Conservation (phyloP, 1,139 yeast genomes). For the Sugiyamaella castrensis region DNA sequence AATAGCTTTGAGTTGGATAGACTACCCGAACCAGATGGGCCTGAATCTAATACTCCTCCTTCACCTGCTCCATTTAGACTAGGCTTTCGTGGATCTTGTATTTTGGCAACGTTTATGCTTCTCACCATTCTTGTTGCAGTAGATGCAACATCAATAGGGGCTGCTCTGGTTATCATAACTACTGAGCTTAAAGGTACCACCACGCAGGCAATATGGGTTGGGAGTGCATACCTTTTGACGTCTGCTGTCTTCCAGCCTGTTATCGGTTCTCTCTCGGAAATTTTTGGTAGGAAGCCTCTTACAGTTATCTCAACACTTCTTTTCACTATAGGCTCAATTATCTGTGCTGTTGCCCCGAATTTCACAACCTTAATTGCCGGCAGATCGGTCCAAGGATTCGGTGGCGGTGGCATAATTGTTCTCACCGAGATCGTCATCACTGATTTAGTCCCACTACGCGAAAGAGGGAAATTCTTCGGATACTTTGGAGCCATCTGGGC, state of each 20-base stretch:
- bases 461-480: slow-evolving; percentile 43
- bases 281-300: slow-evolving; percentile 29
- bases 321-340: slow-evolving; percentile 43
- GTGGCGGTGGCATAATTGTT: slow-evolving; percentile 67
- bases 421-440: slow-evolving; percentile 57
- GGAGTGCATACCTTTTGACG: slow-evolving; percentile 30
- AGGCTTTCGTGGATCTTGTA: slow-evolving; percentile 11
- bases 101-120: slow-evolving; percentile 22
- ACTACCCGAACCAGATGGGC: too few relatives aligned
- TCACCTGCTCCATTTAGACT: slow-evolving; percentile 14
- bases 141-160: slow-evolving; percentile 32
- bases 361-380: slow-evolving; percentile 66
- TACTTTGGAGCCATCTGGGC: slow-evolving; percentile 52
- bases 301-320: slow-evolving; percentile 24
- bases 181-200: slow-evolving; percentile 29
- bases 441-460: slow-evolving; percentile 57
- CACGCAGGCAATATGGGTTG: slow-evolving; percentile 34
- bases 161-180: slow-evolving; percentile 28
- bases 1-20: too few relatives aligned
- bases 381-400: slow-evolving; percentile 65
- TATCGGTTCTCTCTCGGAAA: slow-evolving; percentile 32
- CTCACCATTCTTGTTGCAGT: slow-evolving; percentile 26
- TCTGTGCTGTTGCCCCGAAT: slow-evolving; percentile 54
- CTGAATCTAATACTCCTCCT: too few relatives aligned
- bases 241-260: slow-evolving; percentile 34